Evolutionary conservation across 495 filamentous ascomycete genomes (phyloP).

Genomic region (Neurospora sp.): DNA sequence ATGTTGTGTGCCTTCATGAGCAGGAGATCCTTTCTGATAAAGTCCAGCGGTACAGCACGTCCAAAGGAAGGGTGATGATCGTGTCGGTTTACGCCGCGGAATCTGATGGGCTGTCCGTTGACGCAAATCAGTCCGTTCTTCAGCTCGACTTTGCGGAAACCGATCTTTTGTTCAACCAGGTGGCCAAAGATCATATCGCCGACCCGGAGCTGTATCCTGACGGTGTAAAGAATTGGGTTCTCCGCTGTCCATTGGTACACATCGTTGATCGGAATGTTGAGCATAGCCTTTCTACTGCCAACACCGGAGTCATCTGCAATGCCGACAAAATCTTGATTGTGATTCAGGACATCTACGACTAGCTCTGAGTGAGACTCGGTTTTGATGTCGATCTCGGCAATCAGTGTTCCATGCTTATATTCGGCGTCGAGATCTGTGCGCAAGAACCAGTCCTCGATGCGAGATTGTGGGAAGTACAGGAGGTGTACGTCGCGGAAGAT

Average conservation of each 20-base stretch:
- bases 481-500: constrained; percentile 60
- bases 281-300: constrained; percentile 10
- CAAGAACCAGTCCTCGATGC: constrained; percentile 51
- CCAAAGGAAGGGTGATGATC: constrained; percentile 52
- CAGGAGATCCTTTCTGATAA: constrained; percentile 47
- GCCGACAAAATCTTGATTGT: too few species aligned
- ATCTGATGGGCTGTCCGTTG: constrained; percentile 45
- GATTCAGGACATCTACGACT: too few species aligned
- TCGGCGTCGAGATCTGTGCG: constrained; percentile 42
- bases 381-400: constrained; percentile 32
- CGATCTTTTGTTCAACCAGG: constrained; percentile 25
- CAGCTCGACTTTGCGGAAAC: constrained; percentile 51
- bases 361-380: constrained; percentile 3
- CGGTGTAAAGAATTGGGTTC: constrained; percentile 46
- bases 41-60: constrained; percentile 47
- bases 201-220: constrained; percentile 27
- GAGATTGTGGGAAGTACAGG: constrained; percentile 40
- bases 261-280: constrained; percentile 32
- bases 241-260: constrained; percentile 59
- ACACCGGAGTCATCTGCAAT: too few species aligned
- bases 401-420: constrained; percentile 44
- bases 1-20: constrained; percentile 60
- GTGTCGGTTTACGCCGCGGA: constrained; percentile 54
- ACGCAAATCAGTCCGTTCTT: constrained; percentile 46
- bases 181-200: background rate